Percentiles rank a stretch among this genome's conserved stretches.
These are phyloP conservation scores for Aspergillus intermedius DNA, from an alignment of 2,329 filamentous ascomycete genomes.

Conservation along the genomic window DNA sequence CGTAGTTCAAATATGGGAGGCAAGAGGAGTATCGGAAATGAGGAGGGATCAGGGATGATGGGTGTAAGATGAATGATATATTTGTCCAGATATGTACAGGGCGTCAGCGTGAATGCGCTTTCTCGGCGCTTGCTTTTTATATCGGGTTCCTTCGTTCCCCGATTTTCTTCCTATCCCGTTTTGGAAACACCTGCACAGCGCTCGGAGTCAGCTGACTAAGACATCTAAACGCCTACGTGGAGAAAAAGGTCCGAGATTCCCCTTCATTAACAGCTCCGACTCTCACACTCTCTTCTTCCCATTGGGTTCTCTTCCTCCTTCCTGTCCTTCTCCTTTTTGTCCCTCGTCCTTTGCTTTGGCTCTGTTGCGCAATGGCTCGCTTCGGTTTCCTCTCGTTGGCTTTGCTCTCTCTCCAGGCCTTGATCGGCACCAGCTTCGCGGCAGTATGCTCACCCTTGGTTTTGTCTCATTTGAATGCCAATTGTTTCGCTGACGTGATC, in stretches of 20 bases:
- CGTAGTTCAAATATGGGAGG: slow-evolving; percentile 3
- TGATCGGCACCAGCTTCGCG: slow-evolving; percentile 57
- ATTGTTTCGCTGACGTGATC: slow-evolving; percentile 17
- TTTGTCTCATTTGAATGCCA: slow-evolving; percentile 7
- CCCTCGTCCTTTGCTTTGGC: slow-evolving; percentile 9
- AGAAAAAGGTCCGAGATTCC: slow-evolving; percentile 12
- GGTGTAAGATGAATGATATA: no score
- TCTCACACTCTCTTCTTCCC: slow-evolving; percentile 5
- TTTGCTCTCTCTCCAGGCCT: slow-evolving; percentile 62
- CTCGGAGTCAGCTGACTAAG: slow-evolving; percentile 12
- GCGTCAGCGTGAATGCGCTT: no score
- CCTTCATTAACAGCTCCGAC: background rate
- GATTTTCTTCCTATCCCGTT: background rate
- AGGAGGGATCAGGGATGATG: background rate
- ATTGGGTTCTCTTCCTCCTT: slow-evolving; percentile 1
- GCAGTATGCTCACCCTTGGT: slow-evolving; percentile 45
- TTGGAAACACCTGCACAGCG: background rate
- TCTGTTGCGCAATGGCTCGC: slow-evolving; percentile 57
- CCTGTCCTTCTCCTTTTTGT: slow-evolving; percentile 4
- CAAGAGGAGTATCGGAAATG: background rate
- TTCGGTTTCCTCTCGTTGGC: slow-evolving; percentile 66
- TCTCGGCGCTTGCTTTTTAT: background rate
- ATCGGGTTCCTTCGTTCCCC: background rate
- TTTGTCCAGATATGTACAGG: no score
- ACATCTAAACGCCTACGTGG: slow-evolving; percentile 19